phyloP scores from a whole-genome alignment of 2,329 filamentous ascomycete genomes.

The Penicillium sp. region DNA sequence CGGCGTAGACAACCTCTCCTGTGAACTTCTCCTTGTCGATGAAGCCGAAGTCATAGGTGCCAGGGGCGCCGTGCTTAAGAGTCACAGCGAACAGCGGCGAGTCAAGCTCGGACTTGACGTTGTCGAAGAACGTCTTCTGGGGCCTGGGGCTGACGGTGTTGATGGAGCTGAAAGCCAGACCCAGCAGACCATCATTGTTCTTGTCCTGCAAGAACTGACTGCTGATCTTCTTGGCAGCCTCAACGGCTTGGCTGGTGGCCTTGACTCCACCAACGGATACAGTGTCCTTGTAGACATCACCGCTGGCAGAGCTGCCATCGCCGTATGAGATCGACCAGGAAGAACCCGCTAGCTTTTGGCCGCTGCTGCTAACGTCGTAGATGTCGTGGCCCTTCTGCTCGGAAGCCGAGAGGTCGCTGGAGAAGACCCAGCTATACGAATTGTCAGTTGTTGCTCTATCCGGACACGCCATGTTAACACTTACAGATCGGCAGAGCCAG shows the following conservation, averaged over 20 bases:
- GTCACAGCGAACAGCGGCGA: constrained; percentile 54
- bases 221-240: constrained; percentile 62
- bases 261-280: constrained; percentile 61
- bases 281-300: constrained; percentile 64
- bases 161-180: constrained; percentile 58
- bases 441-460: constrained; percentile 6
- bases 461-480: constrained; percentile 22
- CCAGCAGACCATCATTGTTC: constrained; percentile 59
- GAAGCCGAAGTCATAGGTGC: constrained; percentile 58
- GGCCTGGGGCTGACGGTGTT: constrained; percentile 55
- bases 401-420: constrained; percentile 52
- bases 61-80: constrained; percentile 53
- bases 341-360: constrained; percentile 48
- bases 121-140: constrained; percentile 62
- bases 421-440: constrained; percentile 62
- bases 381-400: constrained; percentile 55
- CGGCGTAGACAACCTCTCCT: constrained; percentile 56
- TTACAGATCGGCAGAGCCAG: constrained; percentile 66
- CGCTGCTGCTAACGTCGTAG: constrained; percentile 55
- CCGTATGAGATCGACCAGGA: constrained; percentile 64
- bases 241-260: constrained; percentile 62
- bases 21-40: constrained; percentile 60
- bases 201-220: constrained; percentile 50
- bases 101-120: constrained; percentile 51
- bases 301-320: constrained; percentile 62